A percentile compares a stretch with the other conserved stretches of the same genome.
Evolutionary conservation across 345 rosid genomes (phyloP).

Genomic region (Populus simonii): DNA sequence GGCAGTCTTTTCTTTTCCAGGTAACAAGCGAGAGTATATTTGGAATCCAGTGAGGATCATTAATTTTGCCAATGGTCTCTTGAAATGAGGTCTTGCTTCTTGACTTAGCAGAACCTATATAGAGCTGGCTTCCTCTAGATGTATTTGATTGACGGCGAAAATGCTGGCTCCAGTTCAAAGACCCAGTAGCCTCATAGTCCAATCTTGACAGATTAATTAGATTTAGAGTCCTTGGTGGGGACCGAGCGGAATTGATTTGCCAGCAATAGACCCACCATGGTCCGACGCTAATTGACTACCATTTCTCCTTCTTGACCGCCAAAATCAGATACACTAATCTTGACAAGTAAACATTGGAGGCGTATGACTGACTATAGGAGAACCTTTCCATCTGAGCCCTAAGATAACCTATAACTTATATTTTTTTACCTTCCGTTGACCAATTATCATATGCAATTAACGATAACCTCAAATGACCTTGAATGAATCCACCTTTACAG

Average conservation of each 20-base stretch:
- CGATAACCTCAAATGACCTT: background rate
- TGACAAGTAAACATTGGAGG: background rate
- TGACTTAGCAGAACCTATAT: background rate
- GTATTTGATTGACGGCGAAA: constrained; percentile 12
- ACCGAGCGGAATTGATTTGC: background rate
- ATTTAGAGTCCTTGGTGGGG: background rate
- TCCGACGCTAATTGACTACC: background rate
- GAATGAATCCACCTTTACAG: background rate
- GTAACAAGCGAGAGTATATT: background rate
- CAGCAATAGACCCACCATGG: background rate
- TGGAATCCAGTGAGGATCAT: background rate
- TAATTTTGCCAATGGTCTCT: background rate
- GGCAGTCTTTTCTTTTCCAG: background rate
- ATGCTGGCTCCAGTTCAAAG: background rate
- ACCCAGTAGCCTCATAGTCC: background rate
- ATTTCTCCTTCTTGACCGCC: background rate
- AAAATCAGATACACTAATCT: background rate
- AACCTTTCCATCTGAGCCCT: background rate
- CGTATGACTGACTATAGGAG: background rate
- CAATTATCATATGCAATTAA: background rate
- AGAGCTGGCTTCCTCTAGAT: constrained; percentile 12
- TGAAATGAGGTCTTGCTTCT: background rate
- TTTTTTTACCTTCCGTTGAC: background rate
- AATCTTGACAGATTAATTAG: background rate
- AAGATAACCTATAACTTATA: background rate